These are phyloP conservation scores for Kurtzmaniella quercitrusa DNA, from an alignment of 1,139 yeast species.

Conservation along the genomic window DNA sequence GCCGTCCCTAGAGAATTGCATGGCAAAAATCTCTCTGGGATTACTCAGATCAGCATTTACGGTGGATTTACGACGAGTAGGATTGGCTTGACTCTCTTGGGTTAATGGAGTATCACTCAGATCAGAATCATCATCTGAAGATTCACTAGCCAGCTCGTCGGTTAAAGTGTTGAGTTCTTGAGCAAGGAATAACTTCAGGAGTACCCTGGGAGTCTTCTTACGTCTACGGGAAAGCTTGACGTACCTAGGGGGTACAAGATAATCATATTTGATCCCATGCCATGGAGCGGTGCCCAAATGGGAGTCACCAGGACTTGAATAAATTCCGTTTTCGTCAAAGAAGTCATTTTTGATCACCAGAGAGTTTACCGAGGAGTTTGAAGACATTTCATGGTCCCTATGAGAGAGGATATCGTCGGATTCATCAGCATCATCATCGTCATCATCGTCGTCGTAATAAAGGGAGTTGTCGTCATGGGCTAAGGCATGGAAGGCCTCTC, in stretches of 20 bases:
- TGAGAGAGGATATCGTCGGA: background rate
- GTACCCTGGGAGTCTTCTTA: conserved; percentile 38
- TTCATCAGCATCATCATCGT: conserved; percentile 5
- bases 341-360: conserved; percentile 10
- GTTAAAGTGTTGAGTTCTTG: conserved; percentile 55
- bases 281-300: conserved; percentile 14
- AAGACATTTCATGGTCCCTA: background rate
- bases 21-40: conserved; percentile 58
- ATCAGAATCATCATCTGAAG: background rate
- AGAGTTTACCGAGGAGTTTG: conserved; percentile 2
- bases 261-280: conserved; percentile 33
- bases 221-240: conserved; percentile 44
- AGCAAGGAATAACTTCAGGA: conserved; percentile 67
- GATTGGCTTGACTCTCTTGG: background rate
- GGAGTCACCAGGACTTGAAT: background rate
- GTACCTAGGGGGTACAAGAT: conserved; percentile 50
- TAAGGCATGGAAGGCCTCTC: background rate
- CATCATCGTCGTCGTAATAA: conserved; percentile 8
- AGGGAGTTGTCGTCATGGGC: conserved; percentile 6
- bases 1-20: conserved; percentile 77
- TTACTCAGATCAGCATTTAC: conserved; percentile 4
- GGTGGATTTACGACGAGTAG: background rate
- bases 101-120: background rate
- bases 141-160: background rate
- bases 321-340: conserved; percentile 6